Evolutionary conservation across 129 eudicot genomes (phyloP), one percentile per base, ranked within the genome.

Genomic region (Lactuca sativa): DNA sequence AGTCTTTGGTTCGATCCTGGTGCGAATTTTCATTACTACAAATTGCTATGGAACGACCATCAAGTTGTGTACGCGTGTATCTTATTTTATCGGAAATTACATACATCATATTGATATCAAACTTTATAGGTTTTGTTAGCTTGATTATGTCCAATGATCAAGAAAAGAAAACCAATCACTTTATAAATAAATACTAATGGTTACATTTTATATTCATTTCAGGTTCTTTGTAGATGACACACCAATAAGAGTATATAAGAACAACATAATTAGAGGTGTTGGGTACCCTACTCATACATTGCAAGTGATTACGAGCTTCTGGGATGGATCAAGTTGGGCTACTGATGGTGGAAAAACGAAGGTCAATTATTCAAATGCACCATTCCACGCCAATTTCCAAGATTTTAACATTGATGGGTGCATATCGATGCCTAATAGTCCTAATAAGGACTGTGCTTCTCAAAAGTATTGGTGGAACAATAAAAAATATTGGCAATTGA

Each of bases 1-100:
- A 52, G 2, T 56, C 86, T 89, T 2, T 92, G 96, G 98, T 92
- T 92, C 57, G 95, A 92, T 77, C 98, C 96, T 1, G 64, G 95
- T 0, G 65, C 77, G 11, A 88, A 85, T 72, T 89, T 81, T 49
- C 98, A 92, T 59, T 74, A 78, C 47, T 89, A 92, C 74, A 80
- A 81, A 67, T 53, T 92, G 40, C 69, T 92, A 3, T 92, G 98
- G 98, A 92, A 89, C 72, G 79, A 65, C 61, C 72, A 77, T 74
- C 91, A 83, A 7, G 77, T 85, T 18, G 96, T 86, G 98, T 92
- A 78, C 43, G 91, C 58, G 59, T 49, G 7, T 31, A 31, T 56
- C 30, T 62, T 40, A 48, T 73, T 7, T 64, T 40, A 72, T 8
- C 21, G n/a, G 1, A 49, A 16, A 14, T 12, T 10, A 37, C 2